Percentiles rank a stretch among this genome's conserved stretches.
These are phyloP conservation scores for Cairneyella variabilis DNA, from an alignment of 495 filamentous ascomycete species.

Conservation along the genomic window DNA sequence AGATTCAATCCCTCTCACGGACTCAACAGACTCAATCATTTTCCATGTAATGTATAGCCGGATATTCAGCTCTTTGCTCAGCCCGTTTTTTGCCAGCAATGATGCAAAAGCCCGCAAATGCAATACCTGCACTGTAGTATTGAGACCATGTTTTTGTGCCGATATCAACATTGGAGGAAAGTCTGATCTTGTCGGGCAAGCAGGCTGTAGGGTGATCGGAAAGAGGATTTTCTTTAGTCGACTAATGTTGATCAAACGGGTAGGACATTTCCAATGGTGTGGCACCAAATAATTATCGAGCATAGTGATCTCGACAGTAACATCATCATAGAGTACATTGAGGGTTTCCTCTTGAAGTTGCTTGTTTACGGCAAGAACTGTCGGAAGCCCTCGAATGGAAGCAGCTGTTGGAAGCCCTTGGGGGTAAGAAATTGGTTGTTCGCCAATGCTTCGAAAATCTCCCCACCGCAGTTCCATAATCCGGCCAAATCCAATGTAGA, in stretches of 20 bases:
- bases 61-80: neutral
- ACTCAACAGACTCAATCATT: neutral
- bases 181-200: neutral
- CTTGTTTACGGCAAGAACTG: neutral
- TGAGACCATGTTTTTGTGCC: neutral
- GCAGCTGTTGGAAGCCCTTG: neutral
- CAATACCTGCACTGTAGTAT: neutral
- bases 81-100: neutral
- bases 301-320: neutral
- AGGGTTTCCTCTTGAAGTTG: neutral
- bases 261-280: neutral
- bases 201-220: neutral
- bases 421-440: neutral
- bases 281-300: neutral
- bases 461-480: neutral
- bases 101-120: neutral
- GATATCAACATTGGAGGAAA: neutral
- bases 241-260: neutral
- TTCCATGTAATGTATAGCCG: neutral
- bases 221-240: neutral
- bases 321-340: neutral
- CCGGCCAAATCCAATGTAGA: neutral
- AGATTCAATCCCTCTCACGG: neutral
- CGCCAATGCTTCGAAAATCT: neutral
- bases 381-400: neutral